phyloP scores from a whole-genome alignment of 192 early-diverging fungal species.

The Rhizophagus prolifer region DNA sequence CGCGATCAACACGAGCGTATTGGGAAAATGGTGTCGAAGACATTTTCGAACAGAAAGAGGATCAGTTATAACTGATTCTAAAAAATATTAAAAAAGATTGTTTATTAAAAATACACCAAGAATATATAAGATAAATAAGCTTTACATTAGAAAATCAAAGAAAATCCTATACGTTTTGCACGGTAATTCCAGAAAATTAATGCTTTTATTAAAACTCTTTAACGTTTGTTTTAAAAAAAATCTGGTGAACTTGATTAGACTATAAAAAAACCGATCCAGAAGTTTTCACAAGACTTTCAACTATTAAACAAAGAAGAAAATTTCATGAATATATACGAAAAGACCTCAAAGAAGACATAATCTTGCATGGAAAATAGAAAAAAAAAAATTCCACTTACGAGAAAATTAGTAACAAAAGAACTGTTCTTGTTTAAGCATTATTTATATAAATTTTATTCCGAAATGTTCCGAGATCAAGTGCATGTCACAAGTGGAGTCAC shows the following conservation, averaged over 20 bases:
- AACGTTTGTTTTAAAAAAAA: not conserved
- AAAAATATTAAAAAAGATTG: not conserved
- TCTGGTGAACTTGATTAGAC: not conserved
- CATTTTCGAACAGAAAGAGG: not conserved
- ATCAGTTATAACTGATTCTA: not conserved
- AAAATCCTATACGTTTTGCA: not conserved
- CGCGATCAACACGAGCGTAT: constrained; percentile 6
- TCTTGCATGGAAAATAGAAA: not conserved
- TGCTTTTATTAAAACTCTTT: not conserved
- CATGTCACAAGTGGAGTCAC: too few relatives aligned
- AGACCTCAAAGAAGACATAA: not conserved
- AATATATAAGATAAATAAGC: not conserved
- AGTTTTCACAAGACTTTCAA: not conserved
- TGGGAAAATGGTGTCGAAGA: constrained; percentile 7
- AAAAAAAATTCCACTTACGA: not conserved
- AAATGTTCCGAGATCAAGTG: too few relatives aligned
- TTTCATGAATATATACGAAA: not conserved
- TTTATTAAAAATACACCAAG: not conserved
- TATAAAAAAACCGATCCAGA: not conserved
- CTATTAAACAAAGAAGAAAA: not conserved
- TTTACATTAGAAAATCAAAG: not conserved
- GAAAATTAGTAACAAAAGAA: not conserved
- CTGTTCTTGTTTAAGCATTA: not conserved
- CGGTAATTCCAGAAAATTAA: not conserved
- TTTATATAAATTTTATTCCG: not conserved